Percentiles rank a stretch among this genome's conserved stretches.
Evolutionary conservation across 2,329 filamentous ascomycete genomes (phyloP).

Genomic region (Neopestalotiopsis sp.): DNA sequence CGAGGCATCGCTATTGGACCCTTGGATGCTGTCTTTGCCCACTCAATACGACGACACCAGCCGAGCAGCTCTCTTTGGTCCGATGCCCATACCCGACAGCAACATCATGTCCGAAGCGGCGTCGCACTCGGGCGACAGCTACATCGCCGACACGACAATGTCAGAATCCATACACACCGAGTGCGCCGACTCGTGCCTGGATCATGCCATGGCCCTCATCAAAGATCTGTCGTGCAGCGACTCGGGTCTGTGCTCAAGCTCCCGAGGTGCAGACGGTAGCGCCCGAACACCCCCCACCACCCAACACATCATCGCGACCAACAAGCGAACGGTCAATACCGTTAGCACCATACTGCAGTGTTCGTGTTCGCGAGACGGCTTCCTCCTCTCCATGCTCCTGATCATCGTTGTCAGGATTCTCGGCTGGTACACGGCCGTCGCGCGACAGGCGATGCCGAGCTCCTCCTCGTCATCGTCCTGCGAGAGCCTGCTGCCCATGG

Average conservation of each 20-base stretch:
- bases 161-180: background rate
- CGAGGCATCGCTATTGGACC: background rate
- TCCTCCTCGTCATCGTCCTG: background rate
- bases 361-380: background rate
- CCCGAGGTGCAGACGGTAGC: background rate
- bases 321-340: constrained; percentile 29
- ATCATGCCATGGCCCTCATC: constrained; percentile 1
- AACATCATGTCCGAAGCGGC: background rate
- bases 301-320: constrained; percentile 3
- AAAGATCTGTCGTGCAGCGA: background rate
- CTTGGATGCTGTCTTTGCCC: background rate
- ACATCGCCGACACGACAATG: background rate
- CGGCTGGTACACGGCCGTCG: background rate
- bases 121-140: background rate
- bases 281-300: background rate
- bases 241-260: background rate
- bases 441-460: background rate
- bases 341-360: constrained; percentile 21
- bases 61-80: background rate
- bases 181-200: background rate
- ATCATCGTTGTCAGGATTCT: background rate
- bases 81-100: background rate
- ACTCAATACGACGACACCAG: background rate
- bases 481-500: background rate
- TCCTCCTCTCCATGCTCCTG: background rate